A percentile compares a stretch with the other conserved stretches of the same genome.
phyloP scores from a whole-genome alignment of 495 filamentous ascomycete genomes.

The Hypoxylon subgilvum region DNA sequence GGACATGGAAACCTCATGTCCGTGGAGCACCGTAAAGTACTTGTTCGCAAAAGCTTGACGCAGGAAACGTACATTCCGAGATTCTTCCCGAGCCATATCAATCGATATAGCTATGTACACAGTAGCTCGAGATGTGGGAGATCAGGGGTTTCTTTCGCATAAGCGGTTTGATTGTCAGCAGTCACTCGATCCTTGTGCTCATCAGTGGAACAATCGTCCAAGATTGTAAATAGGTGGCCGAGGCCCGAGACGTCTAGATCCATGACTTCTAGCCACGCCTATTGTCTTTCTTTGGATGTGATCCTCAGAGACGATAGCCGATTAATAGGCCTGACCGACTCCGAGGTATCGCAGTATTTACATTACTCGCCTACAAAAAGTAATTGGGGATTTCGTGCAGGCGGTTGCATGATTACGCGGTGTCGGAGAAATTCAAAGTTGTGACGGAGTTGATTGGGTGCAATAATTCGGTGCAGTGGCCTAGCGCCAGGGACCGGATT shows the following conservation, averaged over 20 bases:
- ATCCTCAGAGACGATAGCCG: background rate
- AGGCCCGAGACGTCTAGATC: slow-evolving; percentile 23
- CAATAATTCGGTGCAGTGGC: too few relatives aligned
- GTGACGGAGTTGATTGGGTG: too few relatives aligned
- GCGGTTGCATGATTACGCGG: too few relatives aligned
- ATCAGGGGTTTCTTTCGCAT: slow-evolving; percentile 12
- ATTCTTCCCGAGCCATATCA: too few relatives aligned
- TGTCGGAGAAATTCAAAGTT: too few relatives aligned
- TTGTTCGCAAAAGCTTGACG: too few relatives aligned
- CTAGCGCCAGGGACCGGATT: slow-evolving; percentile 15
- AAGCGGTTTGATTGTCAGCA: slow-evolving; percentile 25
- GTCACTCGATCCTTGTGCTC: slow-evolving; percentile 14
- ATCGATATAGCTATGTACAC: background rate
- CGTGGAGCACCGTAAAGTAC: too few relatives aligned
- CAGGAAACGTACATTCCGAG: too few relatives aligned
- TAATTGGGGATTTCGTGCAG: background rate
- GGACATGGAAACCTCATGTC: too few relatives aligned
- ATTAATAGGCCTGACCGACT: background rate
- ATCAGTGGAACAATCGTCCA: slow-evolving; percentile 24
- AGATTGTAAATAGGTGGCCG: slow-evolving; percentile 9
- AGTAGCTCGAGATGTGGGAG: background rate
- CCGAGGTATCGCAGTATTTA: background rate
- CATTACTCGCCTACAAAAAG: too few relatives aligned
- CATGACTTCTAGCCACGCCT: background rate
- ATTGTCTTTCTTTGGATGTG: background rate